A percentile compares a stretch with the other conserved stretches of the same genome.
Conservation (phyloP, 2,329 filamentous ascomycete species). For the Apiospora marii region DNA sequence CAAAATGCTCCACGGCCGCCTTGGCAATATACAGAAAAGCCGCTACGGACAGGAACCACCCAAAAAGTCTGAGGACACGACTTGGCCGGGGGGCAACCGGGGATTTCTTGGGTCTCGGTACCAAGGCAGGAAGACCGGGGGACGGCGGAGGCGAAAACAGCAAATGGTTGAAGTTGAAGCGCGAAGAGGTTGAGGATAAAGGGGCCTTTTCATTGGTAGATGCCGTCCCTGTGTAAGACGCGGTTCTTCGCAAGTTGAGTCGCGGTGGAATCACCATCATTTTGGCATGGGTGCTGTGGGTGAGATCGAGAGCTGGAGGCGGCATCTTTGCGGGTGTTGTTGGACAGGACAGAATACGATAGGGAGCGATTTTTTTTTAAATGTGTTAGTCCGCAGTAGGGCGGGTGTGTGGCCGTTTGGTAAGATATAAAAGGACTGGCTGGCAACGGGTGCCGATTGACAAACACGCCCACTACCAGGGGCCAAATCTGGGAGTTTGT, state of each 20-base stretch:
- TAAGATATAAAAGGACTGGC: background rate
- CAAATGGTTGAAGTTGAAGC: slow-evolving; percentile 73
- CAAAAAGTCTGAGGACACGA: slow-evolving; percentile 62
- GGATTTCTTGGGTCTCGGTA: slow-evolving; percentile 71
- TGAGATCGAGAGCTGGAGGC: slow-evolving; percentile 49
- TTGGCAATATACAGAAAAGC: slow-evolving; percentile 59
- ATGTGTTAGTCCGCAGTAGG: background rate
- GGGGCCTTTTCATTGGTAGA: slow-evolving; percentile 53
- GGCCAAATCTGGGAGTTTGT: background rate
- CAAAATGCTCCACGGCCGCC: slow-evolving; percentile 42
- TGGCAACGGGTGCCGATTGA: background rate
- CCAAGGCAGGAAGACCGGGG: slow-evolving; percentile 72
- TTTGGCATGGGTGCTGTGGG: slow-evolving; percentile 54
- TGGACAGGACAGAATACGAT: background rate
- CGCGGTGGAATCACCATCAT: slow-evolving; percentile 62
- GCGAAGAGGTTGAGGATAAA: slow-evolving; percentile 57
- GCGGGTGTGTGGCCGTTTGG: background rate
- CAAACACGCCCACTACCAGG: background rate
- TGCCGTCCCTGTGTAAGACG: slow-evolving; percentile 59
- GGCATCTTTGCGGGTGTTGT: slow-evolving; percentile 17
- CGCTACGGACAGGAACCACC: slow-evolving; percentile 60
- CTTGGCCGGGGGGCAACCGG: slow-evolving; percentile 63
- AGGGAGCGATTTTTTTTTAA: background rate
- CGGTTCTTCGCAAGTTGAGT: slow-evolving; percentile 65
- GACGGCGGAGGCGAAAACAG: slow-evolving; percentile 74